These are phyloP conservation scores for Sideroxylon spinosum DNA, from an alignment of 179 eudicot species.

Conservation along the genomic window DNA sequence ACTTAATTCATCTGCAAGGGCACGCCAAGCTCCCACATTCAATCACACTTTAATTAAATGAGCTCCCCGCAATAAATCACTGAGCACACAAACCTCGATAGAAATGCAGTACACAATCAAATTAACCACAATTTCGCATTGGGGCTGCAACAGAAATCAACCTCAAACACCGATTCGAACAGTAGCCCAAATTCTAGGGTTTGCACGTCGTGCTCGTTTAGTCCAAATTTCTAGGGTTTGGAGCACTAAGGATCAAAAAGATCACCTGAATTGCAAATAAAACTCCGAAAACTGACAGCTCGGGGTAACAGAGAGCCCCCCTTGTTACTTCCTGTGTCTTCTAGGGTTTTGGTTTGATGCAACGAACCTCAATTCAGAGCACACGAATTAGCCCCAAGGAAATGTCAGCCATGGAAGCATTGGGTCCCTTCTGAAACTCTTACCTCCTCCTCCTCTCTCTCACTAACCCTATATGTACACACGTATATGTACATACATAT, in stretches of 20 bases:
- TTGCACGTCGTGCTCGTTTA: conserved; percentile 12
- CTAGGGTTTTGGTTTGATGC: conserved; percentile 35
- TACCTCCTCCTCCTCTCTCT: neutral
- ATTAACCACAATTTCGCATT: neutral
- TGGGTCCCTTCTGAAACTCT: conserved; percentile 3
- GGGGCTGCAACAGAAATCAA: neutral
- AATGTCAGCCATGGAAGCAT: conserved; percentile 15
- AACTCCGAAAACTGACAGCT: conserved; percentile 16
- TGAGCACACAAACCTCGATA: neutral
- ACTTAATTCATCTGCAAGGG: neutral
- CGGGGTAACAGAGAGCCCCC: conserved; percentile 8
- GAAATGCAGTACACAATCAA: conserved; percentile 2
- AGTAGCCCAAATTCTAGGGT: conserved; percentile 27
- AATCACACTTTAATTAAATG: neutral
- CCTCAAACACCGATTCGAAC: neutral
- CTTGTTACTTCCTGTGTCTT: conserved; percentile 12
- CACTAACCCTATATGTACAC: neutral
- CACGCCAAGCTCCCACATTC: conserved; percentile 1
- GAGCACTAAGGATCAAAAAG: neutral
- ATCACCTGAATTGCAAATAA: conserved; percentile 33
- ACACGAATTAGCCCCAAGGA: conserved; percentile 18
- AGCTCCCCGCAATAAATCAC: neutral
- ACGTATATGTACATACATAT: neutral
- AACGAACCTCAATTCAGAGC: conserved; percentile 25
- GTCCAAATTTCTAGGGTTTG: conserved; percentile 29